phyloP scores from a whole-genome alignment of 371 early-diverging fungal genomes.

The Mortierella sp. region DNA sequence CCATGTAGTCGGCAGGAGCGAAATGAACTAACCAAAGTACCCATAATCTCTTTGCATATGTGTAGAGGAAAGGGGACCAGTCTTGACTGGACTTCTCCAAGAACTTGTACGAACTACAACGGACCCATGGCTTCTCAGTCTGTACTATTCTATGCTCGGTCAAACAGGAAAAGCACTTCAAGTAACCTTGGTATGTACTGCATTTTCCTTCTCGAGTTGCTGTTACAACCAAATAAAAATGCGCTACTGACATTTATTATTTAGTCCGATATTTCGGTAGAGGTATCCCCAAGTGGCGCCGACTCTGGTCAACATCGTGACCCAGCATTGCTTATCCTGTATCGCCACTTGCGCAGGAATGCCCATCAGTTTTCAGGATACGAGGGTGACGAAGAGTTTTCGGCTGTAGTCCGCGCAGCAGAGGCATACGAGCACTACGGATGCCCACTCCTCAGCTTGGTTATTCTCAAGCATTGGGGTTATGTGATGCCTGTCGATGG shows the following conservation, averaged over 20 bases:
- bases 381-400: slow-evolving; percentile 66
- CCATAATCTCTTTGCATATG: not conserved
- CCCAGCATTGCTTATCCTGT: slow-evolving; percentile 85
- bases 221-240: not conserved
- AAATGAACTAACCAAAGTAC: not conserved
- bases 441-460: slow-evolving; percentile 79
- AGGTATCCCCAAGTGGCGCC: not conserved
- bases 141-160: slow-evolving; percentile 75
- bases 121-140: slow-evolving; percentile 85
- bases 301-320: slow-evolving; percentile 60
- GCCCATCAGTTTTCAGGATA: slow-evolving; percentile 26
- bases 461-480: slow-evolving; percentile 66
- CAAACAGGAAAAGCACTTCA: slow-evolving; percentile 75
- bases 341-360: slow-evolving; percentile 72
- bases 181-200: slow-evolving; percentile 69
- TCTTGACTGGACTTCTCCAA: slow-evolving; percentile 59
- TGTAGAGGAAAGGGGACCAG: slow-evolving; percentile 61
- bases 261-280: slow-evolving; percentile 22
- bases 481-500: slow-evolving; percentile 46
- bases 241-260: not conserved
- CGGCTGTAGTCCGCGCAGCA: slow-evolving; percentile 71
- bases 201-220: slow-evolving; percentile 17
- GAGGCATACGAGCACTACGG: slow-evolving; percentile 83
- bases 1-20: not conserved
- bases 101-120: slow-evolving; percentile 60